A percentile compares a stretch with the other conserved stretches of the same genome.
phyloP scores from a whole-genome alignment of 2,329 filamentous ascomycete species.

The Dendrostoma leiphaemia region DNA sequence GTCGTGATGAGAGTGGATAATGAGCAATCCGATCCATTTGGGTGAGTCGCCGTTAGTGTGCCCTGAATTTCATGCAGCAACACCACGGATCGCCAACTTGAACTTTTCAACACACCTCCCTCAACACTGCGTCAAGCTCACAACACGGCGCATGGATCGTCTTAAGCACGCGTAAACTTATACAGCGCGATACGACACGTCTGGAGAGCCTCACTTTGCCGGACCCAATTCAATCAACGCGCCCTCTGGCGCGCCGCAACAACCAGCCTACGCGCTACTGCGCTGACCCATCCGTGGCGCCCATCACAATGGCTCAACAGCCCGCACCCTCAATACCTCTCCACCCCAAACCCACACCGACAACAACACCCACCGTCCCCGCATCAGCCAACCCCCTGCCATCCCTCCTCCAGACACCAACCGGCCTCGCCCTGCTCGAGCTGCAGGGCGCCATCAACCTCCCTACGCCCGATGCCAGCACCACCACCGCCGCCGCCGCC shows the following conservation, averaged over 20 bases:
- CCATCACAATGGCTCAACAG: neutral
- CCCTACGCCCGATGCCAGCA: conserved; percentile 41
- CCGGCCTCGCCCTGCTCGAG: conserved; percentile 85
- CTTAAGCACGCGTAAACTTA: neutral
- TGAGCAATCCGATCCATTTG: no score
- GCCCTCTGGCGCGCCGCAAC: neutral
- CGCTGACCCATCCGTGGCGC: no score
- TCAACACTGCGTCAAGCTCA: neutral
- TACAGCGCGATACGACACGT: neutral
- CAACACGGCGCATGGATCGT: neutral
- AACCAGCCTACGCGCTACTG: neutral
- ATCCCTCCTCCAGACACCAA: conserved; percentile 80
- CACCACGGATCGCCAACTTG: neutral
- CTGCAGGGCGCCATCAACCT: conserved; percentile 90
- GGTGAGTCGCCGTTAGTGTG: neutral
- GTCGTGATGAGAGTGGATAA: no score
- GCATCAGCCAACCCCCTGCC: conserved; percentile 62
- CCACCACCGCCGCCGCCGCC: conserved; percentile 26
- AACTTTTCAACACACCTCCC: neutral
- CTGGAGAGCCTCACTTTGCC: neutral
- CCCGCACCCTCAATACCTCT: conserved; percentile 33
- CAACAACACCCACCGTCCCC: conserved; percentile 21
- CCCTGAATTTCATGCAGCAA: neutral
- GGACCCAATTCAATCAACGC: neutral
- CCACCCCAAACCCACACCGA: conserved; percentile 28